Evolutionary conservation across 139 green algal genomes (phyloP).

Genomic region (Diplosphaera chodatii): DNA sequence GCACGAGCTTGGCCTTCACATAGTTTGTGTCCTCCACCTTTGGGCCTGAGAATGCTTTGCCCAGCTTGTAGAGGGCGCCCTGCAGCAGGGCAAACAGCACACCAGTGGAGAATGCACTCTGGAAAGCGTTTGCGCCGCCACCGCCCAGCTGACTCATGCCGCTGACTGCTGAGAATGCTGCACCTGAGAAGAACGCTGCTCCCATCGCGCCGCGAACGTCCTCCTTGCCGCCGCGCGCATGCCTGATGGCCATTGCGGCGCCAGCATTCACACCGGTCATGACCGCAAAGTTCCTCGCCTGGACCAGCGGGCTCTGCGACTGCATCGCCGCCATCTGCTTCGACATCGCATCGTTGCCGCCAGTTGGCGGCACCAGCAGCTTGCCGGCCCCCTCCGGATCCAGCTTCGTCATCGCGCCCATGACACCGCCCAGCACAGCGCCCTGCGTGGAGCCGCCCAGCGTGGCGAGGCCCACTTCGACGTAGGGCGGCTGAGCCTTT

Average conservation of each 20-base stretch:
- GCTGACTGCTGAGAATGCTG: constrained; percentile 69
- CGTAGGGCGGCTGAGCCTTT: constrained; percentile 38
- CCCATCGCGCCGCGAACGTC: constrained; percentile 71
- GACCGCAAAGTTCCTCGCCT: constrained; percentile 91
- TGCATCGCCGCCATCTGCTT: constrained; percentile 48
- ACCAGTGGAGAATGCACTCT: constrained; percentile 44
- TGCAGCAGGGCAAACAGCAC: constrained; percentile 80
- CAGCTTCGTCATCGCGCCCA: constrained; percentile 63
- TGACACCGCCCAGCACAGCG: constrained; percentile 57
- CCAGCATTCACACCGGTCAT: constrained; percentile 87
- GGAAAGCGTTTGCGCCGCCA: constrained; percentile 25
- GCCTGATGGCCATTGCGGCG: constrained; percentile 64
- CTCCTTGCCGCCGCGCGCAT: constrained; percentile 57
- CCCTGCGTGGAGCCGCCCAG: constrained; percentile 13
- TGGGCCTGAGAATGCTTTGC: constrained; percentile 45
- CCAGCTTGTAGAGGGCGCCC: constrained; percentile 33
- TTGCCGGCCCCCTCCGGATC: constrained; percentile 16
- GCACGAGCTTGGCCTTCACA: constrained; percentile 74
- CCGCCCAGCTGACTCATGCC: constrained; percentile 23
- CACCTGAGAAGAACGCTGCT: constrained; percentile 71
- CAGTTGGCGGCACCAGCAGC: constrained; percentile 1
- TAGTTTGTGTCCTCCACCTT: constrained; percentile 59
- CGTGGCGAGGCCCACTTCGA: constrained; percentile 43
- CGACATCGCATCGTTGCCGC: constrained; percentile 12
- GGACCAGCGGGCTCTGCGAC: constrained; percentile 54